Evolutionary conservation across 23 red algal genomes (phyloP), one percentile per base, ranked within the genome.

Genomic region (Gracilaria gracilis): DNA sequence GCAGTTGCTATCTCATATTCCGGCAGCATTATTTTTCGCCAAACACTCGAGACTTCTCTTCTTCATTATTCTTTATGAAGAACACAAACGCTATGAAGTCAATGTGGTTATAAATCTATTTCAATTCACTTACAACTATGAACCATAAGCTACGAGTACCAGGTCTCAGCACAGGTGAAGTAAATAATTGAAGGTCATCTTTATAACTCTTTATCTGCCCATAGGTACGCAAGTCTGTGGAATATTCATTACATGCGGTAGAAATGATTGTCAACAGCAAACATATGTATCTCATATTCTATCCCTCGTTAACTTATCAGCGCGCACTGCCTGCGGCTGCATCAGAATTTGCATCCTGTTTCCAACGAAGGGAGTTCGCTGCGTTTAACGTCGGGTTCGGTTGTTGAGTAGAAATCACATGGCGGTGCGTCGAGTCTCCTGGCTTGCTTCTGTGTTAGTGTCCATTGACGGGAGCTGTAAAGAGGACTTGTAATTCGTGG

Each of bases 401-500:
- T 0, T 37, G 33, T 32, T 69, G 64, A 37, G 64, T 20, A 20
- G 28, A 69, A 69, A 36, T 69, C 64, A 24, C 16, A 69, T 69
- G 64, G 32, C 31, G 64, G 16, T 69, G 28, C 64, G 64, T 28
- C 37, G 64, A 69, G 64, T 69, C 64, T 69, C 64, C 64, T 69
- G 64, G 64, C 64, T 28, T 36, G 31, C 64, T 20, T 69, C 64
- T 62, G 24, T 62, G 64, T 69, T 69, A 7, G 64, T 37, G 31
- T 69, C 64, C 64, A 36, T 19, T 38, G 28, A 19, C 8, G 33
- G 13, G 64, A 19, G 29, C 31, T 36, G 27, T 36, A 32, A 36
- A 37, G 64, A 37, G 31, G 16, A 16, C 9, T 37, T 69, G 16
- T 69, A 24, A 69, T 20, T 69, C 32, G 64, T 69, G 15, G 31